Evolutionary conservation across 2,329 filamentous ascomycete species (phyloP).

Genomic region (Rutstroemia sp.): DNA sequence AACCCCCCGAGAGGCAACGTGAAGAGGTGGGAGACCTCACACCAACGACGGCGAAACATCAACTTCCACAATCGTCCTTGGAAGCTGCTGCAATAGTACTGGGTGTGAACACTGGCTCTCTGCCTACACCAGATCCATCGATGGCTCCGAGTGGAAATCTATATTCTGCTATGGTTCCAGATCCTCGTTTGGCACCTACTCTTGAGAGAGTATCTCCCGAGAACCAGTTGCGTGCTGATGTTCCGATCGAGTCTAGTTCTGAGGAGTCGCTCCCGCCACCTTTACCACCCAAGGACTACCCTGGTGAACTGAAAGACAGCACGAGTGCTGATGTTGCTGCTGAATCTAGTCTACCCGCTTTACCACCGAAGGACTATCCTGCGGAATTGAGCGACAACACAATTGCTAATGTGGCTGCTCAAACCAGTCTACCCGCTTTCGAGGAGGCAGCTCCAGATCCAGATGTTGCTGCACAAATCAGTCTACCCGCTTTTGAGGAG

Average conservation of each 20-base stretch:
- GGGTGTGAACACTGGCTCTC: constrained; percentile 3
- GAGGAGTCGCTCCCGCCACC: constrained; percentile 38
- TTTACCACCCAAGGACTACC: constrained; percentile 16
- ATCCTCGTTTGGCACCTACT: constrained; percentile 21
- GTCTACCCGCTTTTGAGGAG: no score
- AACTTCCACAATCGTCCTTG: constrained; percentile 14
- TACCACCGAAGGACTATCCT: no score
- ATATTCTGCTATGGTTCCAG: constrained; percentile 17
- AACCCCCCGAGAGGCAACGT: not conserved
- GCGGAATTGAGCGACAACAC: no score
- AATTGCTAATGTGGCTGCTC: no score
- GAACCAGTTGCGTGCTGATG: constrained; percentile 20
- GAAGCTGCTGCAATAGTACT: constrained; percentile 30
- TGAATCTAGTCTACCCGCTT: no score
- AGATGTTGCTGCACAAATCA: no score
- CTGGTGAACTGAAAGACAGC: no score
- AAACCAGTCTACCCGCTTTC: no score
- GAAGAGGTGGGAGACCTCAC: constrained; percentile 17
- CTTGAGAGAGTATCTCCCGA: constrained; percentile 17
- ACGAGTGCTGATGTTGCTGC: no score
- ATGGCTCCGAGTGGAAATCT: constrained; percentile 20
- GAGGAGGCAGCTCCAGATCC: no score
- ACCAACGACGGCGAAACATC: constrained; percentile 21
- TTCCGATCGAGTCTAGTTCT: constrained; percentile 26
- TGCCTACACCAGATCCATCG: constrained; percentile 20